phyloP scores from a whole-genome alignment of 257 asterid genomes.

The Nyctanthes arbortristis region DNA sequence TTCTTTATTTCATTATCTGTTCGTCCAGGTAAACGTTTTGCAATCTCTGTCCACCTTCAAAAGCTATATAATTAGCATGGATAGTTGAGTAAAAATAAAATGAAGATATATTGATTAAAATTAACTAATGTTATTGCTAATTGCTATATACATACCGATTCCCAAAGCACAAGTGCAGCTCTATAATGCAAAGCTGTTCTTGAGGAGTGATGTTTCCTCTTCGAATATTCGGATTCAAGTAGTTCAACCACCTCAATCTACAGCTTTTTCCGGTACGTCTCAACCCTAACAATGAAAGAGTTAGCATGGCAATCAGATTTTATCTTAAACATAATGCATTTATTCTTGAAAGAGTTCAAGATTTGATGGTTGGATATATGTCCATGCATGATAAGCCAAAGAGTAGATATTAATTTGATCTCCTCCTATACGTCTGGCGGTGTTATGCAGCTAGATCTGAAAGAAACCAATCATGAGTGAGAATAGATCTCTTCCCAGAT shows the following conservation, averaged over 20 bases:
- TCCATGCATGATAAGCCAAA: no score
- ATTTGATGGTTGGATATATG: no score
- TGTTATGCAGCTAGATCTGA: no score
- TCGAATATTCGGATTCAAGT: constrained; percentile 27
- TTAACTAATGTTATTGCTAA: no score
- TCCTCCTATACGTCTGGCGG: no score
- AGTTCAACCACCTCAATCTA: constrained; percentile 38
- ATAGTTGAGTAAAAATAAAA: neutral
- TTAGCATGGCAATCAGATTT: neutral
- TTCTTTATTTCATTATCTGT: constrained; percentile 40
- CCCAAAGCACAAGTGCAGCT: constrained; percentile 31
- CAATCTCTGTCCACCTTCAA: constrained; percentile 37
- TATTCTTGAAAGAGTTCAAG: no score
- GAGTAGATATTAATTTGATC: no score
- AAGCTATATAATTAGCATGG: neutral
- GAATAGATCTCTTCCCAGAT: no score
- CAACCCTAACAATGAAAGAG: constrained; percentile 22
- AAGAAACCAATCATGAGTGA: no score
- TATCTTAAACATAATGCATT: neutral
- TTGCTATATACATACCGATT: constrained; percentile 33
- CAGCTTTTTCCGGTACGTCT: constrained; percentile 36
- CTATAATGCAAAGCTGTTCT: constrained; percentile 27
- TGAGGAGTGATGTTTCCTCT: constrained; percentile 29
- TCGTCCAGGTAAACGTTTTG: constrained; percentile 26
- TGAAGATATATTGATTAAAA: neutral